These are phyloP conservation scores for Fusarium austroafricanum DNA, from an alignment of 2,329 filamentous ascomycete species.

Conservation along the genomic window DNA sequence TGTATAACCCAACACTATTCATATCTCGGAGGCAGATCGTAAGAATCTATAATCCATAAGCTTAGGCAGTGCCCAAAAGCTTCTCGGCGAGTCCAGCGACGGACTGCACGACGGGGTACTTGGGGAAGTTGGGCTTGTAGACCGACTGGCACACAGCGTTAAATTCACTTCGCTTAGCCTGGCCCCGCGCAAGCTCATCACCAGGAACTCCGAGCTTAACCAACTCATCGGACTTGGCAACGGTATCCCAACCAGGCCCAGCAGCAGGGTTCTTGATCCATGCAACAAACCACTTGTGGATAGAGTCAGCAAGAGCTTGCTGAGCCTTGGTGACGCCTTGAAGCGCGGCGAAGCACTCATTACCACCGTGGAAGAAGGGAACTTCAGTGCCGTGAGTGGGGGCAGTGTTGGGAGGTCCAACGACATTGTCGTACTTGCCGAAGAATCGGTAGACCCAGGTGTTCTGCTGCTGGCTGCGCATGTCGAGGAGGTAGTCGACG, in stretches of 20 bases:
- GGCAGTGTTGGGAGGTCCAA: slow-evolving; percentile 44
- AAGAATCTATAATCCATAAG: not conserved
- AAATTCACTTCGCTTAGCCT: slow-evolving; percentile 18
- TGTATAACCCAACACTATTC: not conserved
- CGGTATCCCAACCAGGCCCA: slow-evolving; percentile 56
- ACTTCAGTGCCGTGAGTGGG: slow-evolving; percentile 50
- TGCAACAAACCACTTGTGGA: slow-evolving; percentile 56
- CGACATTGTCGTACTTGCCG: slow-evolving; percentile 55
- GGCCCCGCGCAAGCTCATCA: slow-evolving; percentile 27
- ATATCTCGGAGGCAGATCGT: slow-evolving; percentile 23
- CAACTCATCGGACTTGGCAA: slow-evolving; percentile 24
- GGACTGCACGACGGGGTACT: slow-evolving; percentile 31
- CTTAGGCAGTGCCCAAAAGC: not conserved
- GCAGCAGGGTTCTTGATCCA: slow-evolving; percentile 58
- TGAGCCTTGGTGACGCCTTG: slow-evolving; percentile 51
- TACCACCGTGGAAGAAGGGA: slow-evolving; percentile 59
- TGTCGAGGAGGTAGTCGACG: slow-evolving; percentile 53
- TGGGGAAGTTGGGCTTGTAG: slow-evolving; percentile 24
- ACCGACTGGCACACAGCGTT: slow-evolving; percentile 37
- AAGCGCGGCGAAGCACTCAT: slow-evolving; percentile 54
- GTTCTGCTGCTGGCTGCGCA: slow-evolving; percentile 52
- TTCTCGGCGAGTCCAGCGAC: not conserved
- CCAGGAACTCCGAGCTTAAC: slow-evolving; percentile 42
- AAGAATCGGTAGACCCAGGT: slow-evolving; percentile 60
- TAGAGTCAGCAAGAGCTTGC: slow-evolving; percentile 56